These are phyloP conservation scores for Termitomyces sp. DNA, from an alignment of 768 basidiomycete genomes.

Conservation along the genomic window DNA sequence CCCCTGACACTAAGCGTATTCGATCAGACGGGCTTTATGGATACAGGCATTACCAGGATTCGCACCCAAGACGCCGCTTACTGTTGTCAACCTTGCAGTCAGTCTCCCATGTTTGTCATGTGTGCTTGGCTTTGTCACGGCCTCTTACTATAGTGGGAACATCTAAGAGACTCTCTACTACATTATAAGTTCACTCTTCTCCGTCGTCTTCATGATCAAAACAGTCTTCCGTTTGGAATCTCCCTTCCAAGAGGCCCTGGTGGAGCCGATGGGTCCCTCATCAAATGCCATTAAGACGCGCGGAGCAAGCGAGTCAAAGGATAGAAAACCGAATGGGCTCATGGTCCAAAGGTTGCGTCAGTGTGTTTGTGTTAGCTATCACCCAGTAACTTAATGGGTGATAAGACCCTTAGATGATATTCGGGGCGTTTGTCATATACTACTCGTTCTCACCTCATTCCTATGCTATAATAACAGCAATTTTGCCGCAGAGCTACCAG, in stretches of 20 bases:
- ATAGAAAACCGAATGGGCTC: conserved; percentile 14
- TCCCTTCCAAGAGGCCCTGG: conserved; percentile 6
- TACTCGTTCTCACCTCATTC: conserved; percentile 6
- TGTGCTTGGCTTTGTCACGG: neutral
- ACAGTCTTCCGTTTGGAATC: conserved; percentile 18
- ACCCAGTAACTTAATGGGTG: neutral
- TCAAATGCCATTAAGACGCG: conserved; percentile 18
- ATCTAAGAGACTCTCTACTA: neutral
- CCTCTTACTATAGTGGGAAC: neutral
- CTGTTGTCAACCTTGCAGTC: conserved; percentile 12
- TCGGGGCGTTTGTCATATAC: neutral
- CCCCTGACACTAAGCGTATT: neutral
- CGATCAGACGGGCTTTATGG: conserved; percentile 22
- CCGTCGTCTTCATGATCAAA: conserved; percentile 21
- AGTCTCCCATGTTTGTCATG: neutral
- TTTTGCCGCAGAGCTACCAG: conserved; percentile 1
- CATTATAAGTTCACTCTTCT: neutral
- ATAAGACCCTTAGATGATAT: conserved; percentile 7
- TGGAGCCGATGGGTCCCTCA: conserved; percentile 15
- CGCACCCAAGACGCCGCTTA: conserved; percentile 23
- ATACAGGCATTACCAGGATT: conserved; percentile 20
- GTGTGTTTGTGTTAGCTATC: neutral
- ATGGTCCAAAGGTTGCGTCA: conserved; percentile 7
- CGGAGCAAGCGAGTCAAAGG: conserved; percentile 23
- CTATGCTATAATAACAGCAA: conserved; percentile 3